phyloP scores from a whole-genome alignment of 1,284 basidiomycete genomes.

The Singerocomus rubriflavus region DNA sequence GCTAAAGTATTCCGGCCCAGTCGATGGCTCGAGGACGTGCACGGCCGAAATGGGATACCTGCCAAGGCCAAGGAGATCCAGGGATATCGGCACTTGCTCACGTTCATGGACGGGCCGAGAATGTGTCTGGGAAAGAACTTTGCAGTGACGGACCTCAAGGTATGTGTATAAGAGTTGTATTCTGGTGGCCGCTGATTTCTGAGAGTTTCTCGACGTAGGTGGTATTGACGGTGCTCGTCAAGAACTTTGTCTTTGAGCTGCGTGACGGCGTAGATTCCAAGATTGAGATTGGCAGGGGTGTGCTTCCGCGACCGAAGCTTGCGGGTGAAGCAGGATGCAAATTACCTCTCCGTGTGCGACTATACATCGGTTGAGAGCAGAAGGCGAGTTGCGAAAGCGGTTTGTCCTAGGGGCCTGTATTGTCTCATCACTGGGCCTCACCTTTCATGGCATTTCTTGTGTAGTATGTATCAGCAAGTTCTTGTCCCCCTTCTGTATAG shows the following conservation, averaged over 20 bases:
- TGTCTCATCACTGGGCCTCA: background rate
- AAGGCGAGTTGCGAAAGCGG: too few relatives aligned
- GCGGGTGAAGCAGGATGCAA: constrained; percentile 23
- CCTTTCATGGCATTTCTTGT: too few relatives aligned
- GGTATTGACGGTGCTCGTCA: constrained; percentile 43
- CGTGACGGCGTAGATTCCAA: constrained; percentile 38
- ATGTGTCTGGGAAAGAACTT: constrained; percentile 43
- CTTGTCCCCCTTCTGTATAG: too few relatives aligned
- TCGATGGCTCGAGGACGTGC: constrained; percentile 34
- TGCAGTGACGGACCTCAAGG: constrained; percentile 49
- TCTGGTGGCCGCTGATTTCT: background rate
- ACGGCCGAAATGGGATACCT: constrained; percentile 12
- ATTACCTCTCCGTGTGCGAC: constrained; percentile 23
- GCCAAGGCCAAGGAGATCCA: constrained; percentile 36
- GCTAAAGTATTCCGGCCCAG: constrained; percentile 37
- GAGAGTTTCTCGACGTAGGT: constrained; percentile 30
- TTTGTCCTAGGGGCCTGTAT: too few relatives aligned
- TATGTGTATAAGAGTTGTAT: constrained; percentile 10
- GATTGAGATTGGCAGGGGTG: constrained; percentile 29
- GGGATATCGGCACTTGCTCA: constrained; percentile 40
- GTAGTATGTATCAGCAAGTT: too few relatives aligned
- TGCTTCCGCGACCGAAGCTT: constrained; percentile 22
- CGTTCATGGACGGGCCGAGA: constrained; percentile 41
- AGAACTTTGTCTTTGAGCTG: constrained; percentile 45
- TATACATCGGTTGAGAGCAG: constrained; percentile 7